phyloP scores from a whole-genome alignment of 257 asterid genomes.

The Salvia miltiorrhiza region DNA sequence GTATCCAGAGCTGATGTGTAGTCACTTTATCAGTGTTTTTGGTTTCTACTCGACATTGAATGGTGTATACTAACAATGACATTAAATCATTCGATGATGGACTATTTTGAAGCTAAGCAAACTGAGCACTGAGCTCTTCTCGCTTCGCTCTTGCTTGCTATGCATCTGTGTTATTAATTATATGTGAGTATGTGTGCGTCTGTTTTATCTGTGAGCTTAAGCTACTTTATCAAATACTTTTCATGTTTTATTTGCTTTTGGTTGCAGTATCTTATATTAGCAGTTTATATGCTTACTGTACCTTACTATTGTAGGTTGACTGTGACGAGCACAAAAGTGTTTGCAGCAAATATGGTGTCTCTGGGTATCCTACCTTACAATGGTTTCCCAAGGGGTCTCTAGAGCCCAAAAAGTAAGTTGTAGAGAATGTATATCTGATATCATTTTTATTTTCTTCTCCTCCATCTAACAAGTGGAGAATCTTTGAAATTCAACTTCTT shows the following conservation, averaged over 20 bases:
- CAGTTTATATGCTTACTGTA: not conserved
- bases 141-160: not conserved
- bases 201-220: not conserved
- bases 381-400: slow-evolving; percentile 92
- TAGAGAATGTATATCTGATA: not conserved
- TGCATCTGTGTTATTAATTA: not conserved
- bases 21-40: not conserved
- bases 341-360: slow-evolving; percentile 76
- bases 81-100: not conserved
- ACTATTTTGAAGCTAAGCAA: not conserved
- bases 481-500: not conserved
- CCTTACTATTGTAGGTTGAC: slow-evolving; percentile 51
- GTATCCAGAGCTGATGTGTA: not conserved
- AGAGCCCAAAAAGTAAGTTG: slow-evolving; percentile 72
- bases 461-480: not conserved
- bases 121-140: slow-evolving; percentile 3
- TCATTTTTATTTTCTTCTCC: slow-evolving; percentile 1
- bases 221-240: not conserved
- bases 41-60: not conserved
- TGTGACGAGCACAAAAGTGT: slow-evolving; percentile 80
- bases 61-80: not conserved
- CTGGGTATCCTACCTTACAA: slow-evolving; percentile 85
- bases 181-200: not conserved
- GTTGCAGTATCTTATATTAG: not conserved
- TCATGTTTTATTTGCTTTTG: not conserved